Evolutionary conservation across 345 rosid species (phyloP), one percentile per base, ranked within the genome.

Genomic region (Arabidopsis arenosa): DNA sequence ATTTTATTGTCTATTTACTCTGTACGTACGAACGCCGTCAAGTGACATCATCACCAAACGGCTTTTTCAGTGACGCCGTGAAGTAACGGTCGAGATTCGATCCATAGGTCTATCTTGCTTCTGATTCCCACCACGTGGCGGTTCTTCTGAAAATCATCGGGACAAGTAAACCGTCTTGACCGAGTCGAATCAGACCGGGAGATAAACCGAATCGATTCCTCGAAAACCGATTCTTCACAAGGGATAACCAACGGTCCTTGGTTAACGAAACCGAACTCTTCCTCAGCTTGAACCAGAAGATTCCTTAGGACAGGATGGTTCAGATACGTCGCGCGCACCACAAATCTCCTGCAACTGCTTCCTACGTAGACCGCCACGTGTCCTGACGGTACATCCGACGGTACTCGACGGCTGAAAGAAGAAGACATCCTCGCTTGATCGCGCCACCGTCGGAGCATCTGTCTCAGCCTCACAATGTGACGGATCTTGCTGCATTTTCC

Each of bases 401-500:
- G 93, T 13, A 85, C 76, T 28, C 75, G 73, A 12, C 55, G 76
- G 58, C 49, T 72, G 68, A 82, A 85, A 3, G 88, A 63, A 6
- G 97, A 56, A 6, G 97, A 86, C 81, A 81, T 79, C 32, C 89
- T 72, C 7, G 97, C 97, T 83, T 92, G 90, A 87, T 83, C 87
- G 8, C 98, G 83, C 99, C 99, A 95, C 60, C 91, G 85, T 54
- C 86, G 85, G 23, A 95, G 83, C 90, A 95, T 66, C 70, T 90
- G 99, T 1, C 93, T 84, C 33, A 95, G 94, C 83, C 87, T 77
- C 73, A 90, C 96, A 83, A 95, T 95, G 89, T 90, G 90, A 79
- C 94, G 91, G 83, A 95, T 95, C 84, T 87, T 95, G 81, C 90
- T 80, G 96, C 94, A 89, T 86, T 85, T 88, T 52, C 86, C 97